These are phyloP conservation scores for Aegilops longissima DNA, from an alignment of 176 grass and related monocot species.

Conservation along the genomic window DNA sequence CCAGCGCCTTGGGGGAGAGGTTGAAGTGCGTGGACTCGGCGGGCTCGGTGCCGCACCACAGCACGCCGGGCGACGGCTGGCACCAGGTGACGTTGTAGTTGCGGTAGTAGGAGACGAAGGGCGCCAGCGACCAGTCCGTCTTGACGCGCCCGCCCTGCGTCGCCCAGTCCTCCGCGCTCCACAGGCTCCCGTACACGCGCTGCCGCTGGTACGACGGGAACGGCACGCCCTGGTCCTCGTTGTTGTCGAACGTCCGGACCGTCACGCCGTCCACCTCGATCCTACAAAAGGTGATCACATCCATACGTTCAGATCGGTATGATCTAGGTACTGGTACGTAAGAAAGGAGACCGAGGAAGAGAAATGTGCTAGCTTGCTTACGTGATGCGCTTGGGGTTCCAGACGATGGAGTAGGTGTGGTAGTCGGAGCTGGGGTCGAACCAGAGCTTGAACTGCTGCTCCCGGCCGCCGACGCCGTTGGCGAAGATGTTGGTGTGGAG, in stretches of 20 bases:
- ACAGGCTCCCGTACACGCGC: slow-evolving; percentile 55
- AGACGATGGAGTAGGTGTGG: slow-evolving; percentile 81
- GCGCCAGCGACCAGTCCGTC: slow-evolving; percentile 66
- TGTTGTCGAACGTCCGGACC: slow-evolving; percentile 72
- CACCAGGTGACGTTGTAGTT: slow-evolving; percentile 38
- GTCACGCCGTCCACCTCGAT: slow-evolving; percentile 53
- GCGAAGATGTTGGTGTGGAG: slow-evolving; percentile 82
- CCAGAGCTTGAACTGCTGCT: slow-evolving; percentile 69
- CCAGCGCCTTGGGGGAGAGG: neutral
- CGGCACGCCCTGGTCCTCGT: slow-evolving; percentile 23
- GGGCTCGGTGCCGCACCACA: slow-evolving; percentile 50
- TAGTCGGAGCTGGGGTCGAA: slow-evolving; percentile 63
- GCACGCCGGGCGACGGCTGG: slow-evolving; percentile 35
- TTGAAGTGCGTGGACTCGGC: slow-evolving; percentile 7
- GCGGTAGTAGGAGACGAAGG: slow-evolving; percentile 64
- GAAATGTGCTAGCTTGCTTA: slow-evolving; percentile 4
- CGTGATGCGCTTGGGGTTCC: slow-evolving; percentile 74
- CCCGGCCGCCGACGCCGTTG: slow-evolving; percentile 50
- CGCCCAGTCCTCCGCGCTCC: slow-evolving; percentile 76
- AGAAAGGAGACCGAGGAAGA: no score
- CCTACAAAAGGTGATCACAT: neutral
- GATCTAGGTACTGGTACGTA: no score
- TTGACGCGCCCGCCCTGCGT: slow-evolving; percentile 63
- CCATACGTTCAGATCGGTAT: no score
- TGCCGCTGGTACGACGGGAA: slow-evolving; percentile 61